phyloP scores from a whole-genome alignment of 2,329 filamentous ascomycete genomes.

The Exophiala viscosa region DNA sequence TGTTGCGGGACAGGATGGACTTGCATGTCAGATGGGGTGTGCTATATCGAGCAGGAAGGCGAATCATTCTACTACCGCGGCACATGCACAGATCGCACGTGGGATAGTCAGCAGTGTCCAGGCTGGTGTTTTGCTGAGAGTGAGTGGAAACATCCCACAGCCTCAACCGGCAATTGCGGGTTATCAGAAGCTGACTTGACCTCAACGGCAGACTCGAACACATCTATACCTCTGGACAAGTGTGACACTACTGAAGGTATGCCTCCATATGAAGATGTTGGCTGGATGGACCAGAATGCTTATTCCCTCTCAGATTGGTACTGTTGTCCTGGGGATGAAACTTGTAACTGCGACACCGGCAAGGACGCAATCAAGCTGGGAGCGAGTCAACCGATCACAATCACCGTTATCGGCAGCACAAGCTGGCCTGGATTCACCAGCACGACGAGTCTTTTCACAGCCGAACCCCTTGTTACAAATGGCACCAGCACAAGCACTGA shows the following conservation, averaged over 20 bases:
- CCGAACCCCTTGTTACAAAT: constrained; percentile 2
- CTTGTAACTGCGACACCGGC: constrained; percentile 10
- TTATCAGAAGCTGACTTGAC: too few species aligned
- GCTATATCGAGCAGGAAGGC: constrained; percentile 3
- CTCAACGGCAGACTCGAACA: constrained; percentile 5
- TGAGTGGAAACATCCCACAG: background rate
- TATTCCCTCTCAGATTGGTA: background rate
- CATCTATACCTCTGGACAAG: constrained; percentile 9
- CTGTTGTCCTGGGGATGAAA: constrained; percentile 7
- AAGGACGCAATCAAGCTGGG: constrained; percentile 14
- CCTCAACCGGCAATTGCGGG: background rate
- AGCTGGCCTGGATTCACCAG: constrained; percentile 15
- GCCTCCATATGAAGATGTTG: background rate
- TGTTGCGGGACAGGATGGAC: constrained; percentile 16
- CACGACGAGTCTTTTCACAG: constrained; percentile 9
- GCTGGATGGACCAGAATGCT: too few species aligned
- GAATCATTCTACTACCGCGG: constrained; percentile 9
- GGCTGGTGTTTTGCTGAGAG: constrained; percentile 18
- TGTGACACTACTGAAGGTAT: constrained; percentile 3
- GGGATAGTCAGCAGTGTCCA: constrained; percentile 14
- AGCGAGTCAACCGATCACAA: constrained; percentile 4
- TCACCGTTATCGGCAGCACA: constrained; percentile 17
- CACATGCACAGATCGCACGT: constrained; percentile 16
- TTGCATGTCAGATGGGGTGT: constrained; percentile 13
- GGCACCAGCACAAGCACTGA: constrained; percentile 5